Conservation (phyloP, 805 yeast species). For the Metschnikowia vanudenii region DNA sequence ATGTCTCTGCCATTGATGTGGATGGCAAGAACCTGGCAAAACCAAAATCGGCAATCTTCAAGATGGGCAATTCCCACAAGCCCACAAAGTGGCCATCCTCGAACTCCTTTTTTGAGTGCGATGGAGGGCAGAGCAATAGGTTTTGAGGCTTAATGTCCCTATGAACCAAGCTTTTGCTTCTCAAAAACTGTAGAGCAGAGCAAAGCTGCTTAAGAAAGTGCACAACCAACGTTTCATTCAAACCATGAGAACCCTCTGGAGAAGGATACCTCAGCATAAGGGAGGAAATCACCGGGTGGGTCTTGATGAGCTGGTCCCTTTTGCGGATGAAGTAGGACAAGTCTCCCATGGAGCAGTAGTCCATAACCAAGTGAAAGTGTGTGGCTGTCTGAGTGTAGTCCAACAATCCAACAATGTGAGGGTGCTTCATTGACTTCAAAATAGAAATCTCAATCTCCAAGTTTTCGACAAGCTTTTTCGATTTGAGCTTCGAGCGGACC, state of each 20-base stretch:
- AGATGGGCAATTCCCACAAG: slow-evolving; percentile 81
- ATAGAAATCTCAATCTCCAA: slow-evolving; percentile 91
- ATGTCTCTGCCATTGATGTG: slow-evolving; percentile 91
- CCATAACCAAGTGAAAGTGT: slow-evolving; percentile 91
- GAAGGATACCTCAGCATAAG: slow-evolving; percentile 81
- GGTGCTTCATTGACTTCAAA: slow-evolving; percentile 82
- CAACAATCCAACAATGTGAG: slow-evolving; percentile 83
- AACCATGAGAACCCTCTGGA: slow-evolving; percentile 72
- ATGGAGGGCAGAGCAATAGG: slow-evolving; percentile 77
- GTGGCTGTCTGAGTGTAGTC: slow-evolving; percentile 78
- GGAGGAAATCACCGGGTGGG: slow-evolving; percentile 76
- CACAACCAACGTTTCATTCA: slow-evolving; percentile 72
- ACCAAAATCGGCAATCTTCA: slow-evolving; percentile 96
- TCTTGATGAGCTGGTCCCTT: slow-evolving; percentile 64
- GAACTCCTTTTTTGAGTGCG: slow-evolving; percentile 60
- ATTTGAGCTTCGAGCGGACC: slow-evolving; percentile 73
- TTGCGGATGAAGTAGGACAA: slow-evolving; percentile 81
- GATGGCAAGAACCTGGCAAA: slow-evolving; percentile 93
- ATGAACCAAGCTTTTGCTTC: slow-evolving; percentile 84
- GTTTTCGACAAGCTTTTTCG: slow-evolving; percentile 84
- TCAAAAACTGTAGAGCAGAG: slow-evolving; percentile 76
- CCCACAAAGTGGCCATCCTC: slow-evolving; percentile 64
- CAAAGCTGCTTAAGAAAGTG: slow-evolving; percentile 87
- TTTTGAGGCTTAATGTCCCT: slow-evolving; percentile 96
- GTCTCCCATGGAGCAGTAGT: slow-evolving; percentile 94